Base-by-base conservation (phyloP, 2,329 filamentous ascomycete species). In the Penicillium corylophilum region DNA sequence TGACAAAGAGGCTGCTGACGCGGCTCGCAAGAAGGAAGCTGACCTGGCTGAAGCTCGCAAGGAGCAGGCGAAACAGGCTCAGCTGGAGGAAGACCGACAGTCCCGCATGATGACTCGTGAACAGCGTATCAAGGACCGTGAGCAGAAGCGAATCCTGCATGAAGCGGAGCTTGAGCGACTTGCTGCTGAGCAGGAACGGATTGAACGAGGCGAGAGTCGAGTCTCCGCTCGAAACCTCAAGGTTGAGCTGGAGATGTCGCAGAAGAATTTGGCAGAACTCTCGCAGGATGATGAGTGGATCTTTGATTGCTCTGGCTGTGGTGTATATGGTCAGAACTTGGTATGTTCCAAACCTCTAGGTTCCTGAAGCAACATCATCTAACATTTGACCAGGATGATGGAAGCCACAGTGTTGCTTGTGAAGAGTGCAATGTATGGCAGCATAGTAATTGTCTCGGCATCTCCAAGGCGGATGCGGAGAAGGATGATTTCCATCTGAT, bases 351-450 rank as follows among this genome's bases (percentile, higher is more conserved):
- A 22, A 6, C 1, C n/a, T 44, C 6, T n/a, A 20, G 22, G 5
- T n/a, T 23, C 13, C 6, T 10, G 9, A 45, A n/a, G 15, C 5
- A 23, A 23, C 56, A 38, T 28, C 7, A 61, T 39, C 64, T 69
- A 46, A 71, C 55, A 22, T 38, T 41, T 28, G 24, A 7, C 15
- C 56, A 83, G 80, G 94, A 99, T 64, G 94, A 97, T 68, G 94
- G 94, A 31, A 87, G 90, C 7, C 92, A 96, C 68, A 96, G 91
- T 68, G 86, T 99, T 58, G 89, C 92, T 24, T 99, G 94, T 73
- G 94, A 99, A 67, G 86, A 81, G 60, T 99, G 94, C 77, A 95
- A 87, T 67, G 87, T 95, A 43, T 99, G 94, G 94, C 93, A 97
- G 69, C 94, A 99, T 68, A 95, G 91, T 77, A 90, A 88, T 64